Evolutionary conservation across 1,139 yeast genomes (phyloP).

Genomic region (Pichia sp.): DNA sequence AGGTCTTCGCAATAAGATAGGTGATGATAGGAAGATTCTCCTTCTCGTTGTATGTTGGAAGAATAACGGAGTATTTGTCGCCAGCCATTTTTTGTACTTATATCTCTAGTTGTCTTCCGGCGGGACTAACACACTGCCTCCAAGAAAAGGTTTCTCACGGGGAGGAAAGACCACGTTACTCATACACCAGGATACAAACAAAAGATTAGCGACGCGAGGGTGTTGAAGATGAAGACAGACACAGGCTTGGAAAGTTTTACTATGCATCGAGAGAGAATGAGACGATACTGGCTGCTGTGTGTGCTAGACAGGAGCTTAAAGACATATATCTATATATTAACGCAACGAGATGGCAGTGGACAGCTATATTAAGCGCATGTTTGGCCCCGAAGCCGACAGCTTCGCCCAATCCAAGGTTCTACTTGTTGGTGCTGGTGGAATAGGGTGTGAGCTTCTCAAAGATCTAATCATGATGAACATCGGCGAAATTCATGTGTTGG

Average conservation of each 20-base stretch:
- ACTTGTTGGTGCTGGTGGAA: slow-evolving; percentile 98
- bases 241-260: neutral
- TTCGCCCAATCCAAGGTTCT: slow-evolving; percentile 53
- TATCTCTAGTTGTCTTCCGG: neutral
- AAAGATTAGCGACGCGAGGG: neutral
- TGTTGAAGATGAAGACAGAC: neutral
- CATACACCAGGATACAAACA: neutral
- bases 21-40: slow-evolving; percentile 68
- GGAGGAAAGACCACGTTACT: slow-evolving; percentile 2
- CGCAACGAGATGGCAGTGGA: slow-evolving; percentile 29
- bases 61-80: slow-evolving; percentile 68
- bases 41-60: slow-evolving; percentile 78
- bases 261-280: neutral
- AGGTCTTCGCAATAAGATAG: slow-evolving; percentile 69
- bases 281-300: too few species aligned
- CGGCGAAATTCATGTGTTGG: slow-evolving; percentile 88
- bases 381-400: slow-evolving; percentile 39
- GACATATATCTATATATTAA: too few species aligned
- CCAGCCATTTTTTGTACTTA: slow-evolving; percentile 18
- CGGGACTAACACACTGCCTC: neutral
- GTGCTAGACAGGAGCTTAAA: too few species aligned
- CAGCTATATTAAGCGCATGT: slow-evolving; percentile 41
- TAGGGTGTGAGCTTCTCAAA: slow-evolving; percentile 92
- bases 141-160: neutral
- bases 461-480: slow-evolving; percentile 79